Conservation (phyloP, 2,329 filamentous ascomycete species). For the Leptosphaerulina australis region DNA sequence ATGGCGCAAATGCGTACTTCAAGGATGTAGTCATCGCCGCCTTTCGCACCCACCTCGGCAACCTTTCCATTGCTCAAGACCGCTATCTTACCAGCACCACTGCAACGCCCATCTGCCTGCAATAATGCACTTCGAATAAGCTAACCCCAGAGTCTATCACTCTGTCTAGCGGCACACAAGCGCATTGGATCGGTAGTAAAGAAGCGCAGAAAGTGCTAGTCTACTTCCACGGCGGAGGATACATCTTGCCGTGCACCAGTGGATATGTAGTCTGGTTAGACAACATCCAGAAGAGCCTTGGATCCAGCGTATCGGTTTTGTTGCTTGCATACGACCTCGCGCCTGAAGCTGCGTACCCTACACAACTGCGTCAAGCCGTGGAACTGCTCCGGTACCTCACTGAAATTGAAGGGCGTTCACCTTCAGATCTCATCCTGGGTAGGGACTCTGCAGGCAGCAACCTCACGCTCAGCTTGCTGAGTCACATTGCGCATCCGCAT, state of each 20-base stretch:
- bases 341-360: slow-evolving; percentile 54
- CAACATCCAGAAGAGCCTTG: slow-evolving; percentile 53
- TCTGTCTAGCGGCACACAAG: slow-evolving; percentile 50
- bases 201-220: slow-evolving; percentile 51
- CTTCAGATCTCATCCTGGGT: slow-evolving; percentile 53
- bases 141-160: slow-evolving; percentile 49
- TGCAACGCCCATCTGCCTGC: slow-evolving; percentile 41
- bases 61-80: slow-evolving; percentile 39
- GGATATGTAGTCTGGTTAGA: slow-evolving; percentile 58
- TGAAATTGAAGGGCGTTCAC: slow-evolving; percentile 43
- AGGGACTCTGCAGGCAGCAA: slow-evolving; percentile 64
- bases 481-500: slow-evolving; percentile 63
- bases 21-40: slow-evolving; percentile 44
- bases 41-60: slow-evolving; percentile 41
- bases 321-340: slow-evolving; percentile 66
- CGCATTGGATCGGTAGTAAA: slow-evolving; percentile 55
- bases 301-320: slow-evolving; percentile 57
- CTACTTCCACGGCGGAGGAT: slow-evolving; percentile 63
- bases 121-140: slow-evolving; percentile 42
- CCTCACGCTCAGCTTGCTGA: slow-evolving; percentile 53
- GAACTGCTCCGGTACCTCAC: slow-evolving; percentile 54
- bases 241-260: slow-evolving; percentile 55
- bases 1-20: slow-evolving; percentile 45
- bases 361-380: slow-evolving; percentile 56
- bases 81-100: slow-evolving; percentile 39